Evolutionary conservation across 225 moss, liverwort and hornwort genomes (phyloP), one percentile per base, ranked within the genome.

Genomic region (Neckera pumila): DNA sequence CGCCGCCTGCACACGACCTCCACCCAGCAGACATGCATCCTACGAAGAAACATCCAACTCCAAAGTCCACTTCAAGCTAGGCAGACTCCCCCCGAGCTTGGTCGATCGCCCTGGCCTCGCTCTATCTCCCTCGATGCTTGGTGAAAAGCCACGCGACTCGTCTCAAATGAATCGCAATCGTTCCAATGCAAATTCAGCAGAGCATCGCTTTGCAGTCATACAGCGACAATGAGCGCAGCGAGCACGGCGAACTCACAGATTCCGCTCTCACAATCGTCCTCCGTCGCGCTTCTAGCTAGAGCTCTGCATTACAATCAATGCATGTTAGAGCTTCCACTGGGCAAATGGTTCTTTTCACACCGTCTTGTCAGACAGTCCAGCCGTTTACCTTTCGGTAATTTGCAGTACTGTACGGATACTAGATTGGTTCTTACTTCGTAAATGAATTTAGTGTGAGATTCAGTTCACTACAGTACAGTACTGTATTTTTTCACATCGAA

Each of bases 1-100:
- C 89, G 89, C 65, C 89, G 85, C 74, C 90, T 89, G 47, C 85
- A 90, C 69, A 92, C 92, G 33, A 92, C 88, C 75, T 92, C 90
- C 86, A 72, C 88, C 83, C 92, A 90, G 73, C 90, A 90, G 9
- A 86, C 90, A 80, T 86, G 83, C 88, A 84, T 92, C 56, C 83
- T 88, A n/a, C 60, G 86, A 76, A 85, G 70, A 81, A 86, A 58
- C 86, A 86, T 84, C 57, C 76, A 76, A 76, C 89, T 85, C 80
- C 84, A 31, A 73, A 59, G 75, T 84, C 86, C 43, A 34, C 84
- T 88, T 56, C 85, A 82, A 34, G 82, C 84, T 78, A 51, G 85
- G 72, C 53, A 58, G 33, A 20, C 59, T 28, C 51, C n/a, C n/a
- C n/a, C n/a, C 51, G 51, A 16, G 28, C 78, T 83, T 65, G 61